Base-by-base conservation (phyloP, 805 yeast genomes). In the Kodamaea neixiangensis region DNA sequence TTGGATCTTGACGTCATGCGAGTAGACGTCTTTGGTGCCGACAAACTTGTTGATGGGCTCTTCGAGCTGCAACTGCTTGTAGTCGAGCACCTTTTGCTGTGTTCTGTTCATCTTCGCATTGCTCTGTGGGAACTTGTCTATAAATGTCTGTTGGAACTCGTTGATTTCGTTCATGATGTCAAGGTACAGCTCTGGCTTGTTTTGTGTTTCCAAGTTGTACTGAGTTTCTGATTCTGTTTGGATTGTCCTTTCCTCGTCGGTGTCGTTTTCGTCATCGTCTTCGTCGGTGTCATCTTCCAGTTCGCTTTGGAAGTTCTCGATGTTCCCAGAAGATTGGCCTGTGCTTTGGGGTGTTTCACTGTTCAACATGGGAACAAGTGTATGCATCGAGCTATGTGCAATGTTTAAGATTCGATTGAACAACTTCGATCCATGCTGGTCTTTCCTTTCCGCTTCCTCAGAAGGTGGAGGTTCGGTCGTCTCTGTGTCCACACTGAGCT, bases 1-100 rank as follows among this genome's bases (percentile, higher is more conserved):
- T 49, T 71, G 76, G 20, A 71, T 71, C 45, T 62, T 67, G 43
- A 44, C 40, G 21, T 48, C 51, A 20, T 48, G 51, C 22, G 51
- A 48, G 20, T 48, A 48, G 9, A 40, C 47, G 39, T 48, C 51
- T 11, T 44, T 35, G n/a, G 25, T 42, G 2, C 47, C 44, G n/a
- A 44, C 44, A n/a, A 47, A 42, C 31, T 47, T 47, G 37, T 35
- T 42, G 31, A 48, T 25, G 25, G 47, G 47, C 25, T 57, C 62
- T 5, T 49, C 55, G 11, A 37, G 44, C 31, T 60, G 52, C 14
- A 71, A 58, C 25, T 69, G 68, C 42, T 62, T 65, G 55, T 69
- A 67, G 47, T 72, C 76, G 29, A 72, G 55, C 9, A 67, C 45
- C 48, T 67, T 71, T 48, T 66, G 68, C 56, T 73, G 75, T 4